Evolutionary conservation across 306 rosid genomes (phyloP).

Genomic region (Mimosa bimucronata): DNA sequence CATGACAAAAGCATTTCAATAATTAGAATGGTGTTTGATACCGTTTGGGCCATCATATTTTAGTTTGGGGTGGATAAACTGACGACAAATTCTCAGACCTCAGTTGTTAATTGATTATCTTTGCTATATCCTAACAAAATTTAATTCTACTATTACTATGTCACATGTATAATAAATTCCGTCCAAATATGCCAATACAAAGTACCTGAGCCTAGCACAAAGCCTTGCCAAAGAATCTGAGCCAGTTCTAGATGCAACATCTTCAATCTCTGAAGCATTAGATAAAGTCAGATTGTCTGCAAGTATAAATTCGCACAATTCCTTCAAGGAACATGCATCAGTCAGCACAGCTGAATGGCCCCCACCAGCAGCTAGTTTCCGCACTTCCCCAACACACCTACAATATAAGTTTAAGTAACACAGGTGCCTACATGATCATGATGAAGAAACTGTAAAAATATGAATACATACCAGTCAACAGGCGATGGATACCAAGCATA

Average conservation of each 20-base stretch:
- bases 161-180: background rate
- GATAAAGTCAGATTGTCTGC: slow-evolving; percentile 72
- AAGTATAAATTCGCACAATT: slow-evolving; percentile 84
- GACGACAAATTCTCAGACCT: background rate
- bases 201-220: slow-evolving; percentile 85
- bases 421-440: slow-evolving; percentile 16
- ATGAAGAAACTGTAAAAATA: slow-evolving; percentile 28
- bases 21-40: background rate
- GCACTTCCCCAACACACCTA: slow-evolving; percentile 95
- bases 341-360: slow-evolving; percentile 98
- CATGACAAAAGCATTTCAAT: background rate
- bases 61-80: background rate
- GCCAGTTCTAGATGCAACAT: slow-evolving; percentile 83
- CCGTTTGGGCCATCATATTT: background rate
- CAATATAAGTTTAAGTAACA: slow-evolving; percentile 32
- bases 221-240: slow-evolving; percentile 93
- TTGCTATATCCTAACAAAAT: background rate
- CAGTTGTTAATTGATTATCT: background rate
- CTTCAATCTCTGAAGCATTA: slow-evolving; percentile 72
- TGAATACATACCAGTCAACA: slow-evolving; percentile 76
- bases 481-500: slow-evolving; percentile 99
- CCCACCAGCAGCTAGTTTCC: slow-evolving; percentile 96
- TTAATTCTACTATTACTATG: slow-evolving; percentile 1
- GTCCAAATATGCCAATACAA: background rate
- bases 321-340: slow-evolving; percentile 90